Evolutionary conservation across 1,284 basidiomycete species (phyloP).

Genomic region (Ganoderma lucidum): DNA sequence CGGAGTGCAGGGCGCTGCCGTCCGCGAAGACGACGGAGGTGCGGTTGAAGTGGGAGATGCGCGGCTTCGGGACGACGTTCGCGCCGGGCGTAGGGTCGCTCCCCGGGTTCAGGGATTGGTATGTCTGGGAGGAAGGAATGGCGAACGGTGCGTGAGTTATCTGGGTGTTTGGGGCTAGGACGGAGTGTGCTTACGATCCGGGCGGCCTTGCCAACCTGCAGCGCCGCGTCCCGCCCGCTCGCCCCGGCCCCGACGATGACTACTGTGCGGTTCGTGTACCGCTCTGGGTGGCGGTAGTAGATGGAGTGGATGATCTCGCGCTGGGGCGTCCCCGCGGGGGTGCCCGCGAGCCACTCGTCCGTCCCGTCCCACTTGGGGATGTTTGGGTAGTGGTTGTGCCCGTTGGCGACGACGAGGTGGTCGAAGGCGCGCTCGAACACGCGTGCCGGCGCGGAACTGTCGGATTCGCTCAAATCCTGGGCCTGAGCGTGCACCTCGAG

Average conservation of each 20-base stretch:
- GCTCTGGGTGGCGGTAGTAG: slow-evolving; percentile 59
- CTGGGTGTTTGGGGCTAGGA: neutral
- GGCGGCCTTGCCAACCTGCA: slow-evolving; percentile 50
- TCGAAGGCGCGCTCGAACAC: slow-evolving; percentile 45
- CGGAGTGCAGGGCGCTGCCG: slow-evolving; percentile 46
- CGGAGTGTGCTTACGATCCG: slow-evolving; percentile 46
- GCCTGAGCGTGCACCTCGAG: slow-evolving; percentile 40
- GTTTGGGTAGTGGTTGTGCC: slow-evolving; percentile 61
- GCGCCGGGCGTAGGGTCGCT: slow-evolving; percentile 40
- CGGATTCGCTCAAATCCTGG: slow-evolving; percentile 8
- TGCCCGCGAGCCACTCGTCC: slow-evolving; percentile 52
- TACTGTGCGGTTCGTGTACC: slow-evolving; percentile 51
- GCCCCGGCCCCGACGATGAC: slow-evolving; percentile 61
- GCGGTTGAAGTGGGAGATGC: slow-evolving; percentile 56
- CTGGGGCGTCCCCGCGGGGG: slow-evolving; percentile 34
- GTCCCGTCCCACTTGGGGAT: slow-evolving; percentile 55
- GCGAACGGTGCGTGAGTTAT: neutral
- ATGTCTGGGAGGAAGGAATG: slow-evolving; percentile 29
- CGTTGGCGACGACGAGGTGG: slow-evolving; percentile 62
- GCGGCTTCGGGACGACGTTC: slow-evolving; percentile 48
- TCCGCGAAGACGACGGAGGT: slow-evolving; percentile 56
- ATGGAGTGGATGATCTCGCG: slow-evolving; percentile 59
- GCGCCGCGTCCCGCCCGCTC: slow-evolving; percentile 57
- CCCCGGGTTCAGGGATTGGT: slow-evolving; percentile 48
- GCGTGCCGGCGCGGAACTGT: slow-evolving; percentile 11